These are phyloP conservation scores for Debaryomyces sp. DNA, from an alignment of 1,139 yeast species.

Conservation along the genomic window DNA sequence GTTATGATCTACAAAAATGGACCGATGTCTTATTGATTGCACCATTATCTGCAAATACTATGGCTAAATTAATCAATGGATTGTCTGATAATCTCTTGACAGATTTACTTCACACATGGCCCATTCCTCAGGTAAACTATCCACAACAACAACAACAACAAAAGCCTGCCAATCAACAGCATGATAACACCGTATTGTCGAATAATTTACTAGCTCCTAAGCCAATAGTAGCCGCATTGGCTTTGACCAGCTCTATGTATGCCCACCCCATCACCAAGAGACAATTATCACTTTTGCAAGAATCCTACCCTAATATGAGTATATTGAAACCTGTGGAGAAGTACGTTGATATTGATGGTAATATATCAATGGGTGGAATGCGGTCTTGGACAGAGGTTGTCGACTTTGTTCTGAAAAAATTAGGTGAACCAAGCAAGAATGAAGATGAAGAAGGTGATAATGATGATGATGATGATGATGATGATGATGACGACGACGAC, in stretches of 20 bases:
- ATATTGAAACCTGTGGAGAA: conserved; percentile 35
- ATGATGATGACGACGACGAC: conserved; percentile 15
- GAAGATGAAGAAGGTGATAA: conserved; percentile 26
- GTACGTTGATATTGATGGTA: conserved; percentile 33
- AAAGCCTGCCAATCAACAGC: background rate
- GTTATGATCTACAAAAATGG: conserved; percentile 30
- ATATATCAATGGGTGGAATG: conserved; percentile 38
- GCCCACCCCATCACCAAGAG: conserved; percentile 32
- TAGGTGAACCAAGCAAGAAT: conserved; percentile 26
- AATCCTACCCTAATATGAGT: conserved; percentile 30
- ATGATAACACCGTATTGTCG: conserved; percentile 21
- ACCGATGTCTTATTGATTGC: conserved; percentile 37
- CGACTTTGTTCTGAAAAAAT: conserved; percentile 28
- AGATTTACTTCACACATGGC: conserved; percentile 31
- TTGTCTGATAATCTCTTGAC: conserved; percentile 30
- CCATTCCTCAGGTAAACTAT: conserved; percentile 16
- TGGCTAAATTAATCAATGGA: conserved; percentile 33
- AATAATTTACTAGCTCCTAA: conserved; percentile 24
- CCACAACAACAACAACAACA: conserved; percentile 10
- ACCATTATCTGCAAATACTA: conserved; percentile 32
- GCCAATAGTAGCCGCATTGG: conserved; percentile 31
- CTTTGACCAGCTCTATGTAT: conserved; percentile 32
- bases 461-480: conserved; percentile 17
- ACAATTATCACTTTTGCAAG: conserved; percentile 26
- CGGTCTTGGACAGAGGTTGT: conserved; percentile 35